Conservation (phyloP, 2,329 filamentous ascomycete genomes). For the Nothophaeocryptopus gaeumannii region DNA sequence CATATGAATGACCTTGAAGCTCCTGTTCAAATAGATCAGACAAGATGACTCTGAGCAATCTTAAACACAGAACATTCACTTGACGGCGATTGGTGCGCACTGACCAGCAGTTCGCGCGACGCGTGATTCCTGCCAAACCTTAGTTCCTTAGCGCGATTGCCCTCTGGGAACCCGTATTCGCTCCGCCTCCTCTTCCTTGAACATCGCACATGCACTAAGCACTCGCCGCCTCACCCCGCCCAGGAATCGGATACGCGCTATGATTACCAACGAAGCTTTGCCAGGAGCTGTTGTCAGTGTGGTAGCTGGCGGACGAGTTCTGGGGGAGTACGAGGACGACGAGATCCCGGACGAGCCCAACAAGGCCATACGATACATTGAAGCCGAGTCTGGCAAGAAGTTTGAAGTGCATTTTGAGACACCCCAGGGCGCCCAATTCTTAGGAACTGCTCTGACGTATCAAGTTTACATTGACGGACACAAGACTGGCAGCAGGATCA, state of each 20-base stretch:
- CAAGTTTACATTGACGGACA: slow-evolving; percentile 14
- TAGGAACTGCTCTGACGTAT: slow-evolving; percentile 11
- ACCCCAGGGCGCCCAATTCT: background rate
- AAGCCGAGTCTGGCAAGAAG: slow-evolving; percentile 15
- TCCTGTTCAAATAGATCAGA: too few relatives aligned
- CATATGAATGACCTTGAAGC: too few relatives aligned
- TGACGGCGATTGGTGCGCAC: too few relatives aligned
- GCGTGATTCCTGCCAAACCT: background rate
- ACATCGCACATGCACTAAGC: background rate
- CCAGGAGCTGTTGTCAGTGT: slow-evolving; percentile 24
- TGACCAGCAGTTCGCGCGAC: too few relatives aligned
- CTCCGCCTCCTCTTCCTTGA: too few relatives aligned
- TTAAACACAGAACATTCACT: too few relatives aligned
- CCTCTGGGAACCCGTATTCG: too few relatives aligned
- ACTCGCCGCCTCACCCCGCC: background rate
- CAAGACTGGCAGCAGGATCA: background rate
- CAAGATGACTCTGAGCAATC: too few relatives aligned
- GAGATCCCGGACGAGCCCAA: slow-evolving; percentile 5
- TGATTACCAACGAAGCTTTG: slow-evolving; percentile 21
- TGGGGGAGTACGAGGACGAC: slow-evolving; percentile 21
- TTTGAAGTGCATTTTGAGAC: slow-evolving; percentile 19
- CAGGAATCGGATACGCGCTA: background rate
- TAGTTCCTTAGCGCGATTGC: too few relatives aligned
- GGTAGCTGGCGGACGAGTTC: slow-evolving; percentile 11
- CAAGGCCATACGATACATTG: slow-evolving; percentile 22